phyloP scores from a whole-genome alignment of 805 yeast genomes.

The Yarrowia phangngaensis region DNA sequence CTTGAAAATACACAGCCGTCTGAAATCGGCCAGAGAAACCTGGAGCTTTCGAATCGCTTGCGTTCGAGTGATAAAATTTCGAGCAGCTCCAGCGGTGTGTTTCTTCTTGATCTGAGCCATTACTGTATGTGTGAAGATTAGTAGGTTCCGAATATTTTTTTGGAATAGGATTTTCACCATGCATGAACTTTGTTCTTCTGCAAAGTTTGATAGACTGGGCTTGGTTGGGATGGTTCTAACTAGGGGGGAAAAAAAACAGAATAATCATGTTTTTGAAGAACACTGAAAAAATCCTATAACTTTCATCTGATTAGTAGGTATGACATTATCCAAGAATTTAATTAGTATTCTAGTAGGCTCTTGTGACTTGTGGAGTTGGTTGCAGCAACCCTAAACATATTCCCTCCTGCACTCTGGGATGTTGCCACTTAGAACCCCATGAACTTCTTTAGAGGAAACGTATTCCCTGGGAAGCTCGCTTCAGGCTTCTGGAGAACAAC shows the following conservation, averaged over 20 bases:
- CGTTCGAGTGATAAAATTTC: constrained; percentile 86
- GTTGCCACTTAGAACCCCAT: not conserved
- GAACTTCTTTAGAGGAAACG: constrained; percentile 16
- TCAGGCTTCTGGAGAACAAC: constrained; percentile 10
- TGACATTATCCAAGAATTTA: no score
- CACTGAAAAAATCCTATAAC: no score
- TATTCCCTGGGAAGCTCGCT: constrained; percentile 14
- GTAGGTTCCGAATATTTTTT: constrained; percentile 18
- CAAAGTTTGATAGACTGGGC: no score
- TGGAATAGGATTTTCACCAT: constrained; percentile 23
- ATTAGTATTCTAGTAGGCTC: no score
- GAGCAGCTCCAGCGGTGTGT: constrained; percentile 82
- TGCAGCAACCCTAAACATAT: constrained; percentile 16
- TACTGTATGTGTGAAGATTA: constrained; percentile 11
- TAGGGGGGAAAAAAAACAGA: no score
- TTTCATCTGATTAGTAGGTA: no score
- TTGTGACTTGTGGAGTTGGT: not conserved
- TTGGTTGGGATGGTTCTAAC: no score
- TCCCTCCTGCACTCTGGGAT: no score
- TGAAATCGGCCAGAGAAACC: constrained; percentile 89
- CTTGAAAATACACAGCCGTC: constrained; percentile 91
- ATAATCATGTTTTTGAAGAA: no score
- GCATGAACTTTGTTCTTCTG: constrained; percentile 18
- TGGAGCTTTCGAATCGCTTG: constrained; percentile 91
- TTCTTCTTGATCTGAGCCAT: constrained; percentile 64